A percentile compares a stretch with the other conserved stretches of the same genome.
Conservation (phyloP, 129 eudicot species). For the Heracleum sosnowskyi region DNA sequence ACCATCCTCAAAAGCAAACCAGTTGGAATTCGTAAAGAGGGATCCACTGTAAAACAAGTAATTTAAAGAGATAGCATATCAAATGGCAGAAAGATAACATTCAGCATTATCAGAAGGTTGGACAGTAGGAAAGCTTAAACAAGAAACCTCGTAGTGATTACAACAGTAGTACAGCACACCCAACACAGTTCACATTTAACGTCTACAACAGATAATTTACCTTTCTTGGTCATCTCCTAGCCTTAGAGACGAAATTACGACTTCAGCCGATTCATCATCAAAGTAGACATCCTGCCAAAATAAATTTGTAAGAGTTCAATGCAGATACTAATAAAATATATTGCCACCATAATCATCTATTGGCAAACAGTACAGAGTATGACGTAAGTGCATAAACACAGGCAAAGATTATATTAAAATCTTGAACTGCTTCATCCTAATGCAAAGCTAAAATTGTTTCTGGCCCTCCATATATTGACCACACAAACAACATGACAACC, state of each 20-base stretch:
- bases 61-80: conserved; percentile 6
- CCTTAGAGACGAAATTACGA: conserved; percentile 77
- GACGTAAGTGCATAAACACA: not conserved
- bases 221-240: conserved; percentile 81
- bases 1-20: conserved; percentile 85
- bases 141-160: not conserved
- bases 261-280: conserved; percentile 97
- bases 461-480: not conserved
- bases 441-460: not conserved
- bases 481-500: not conserved
- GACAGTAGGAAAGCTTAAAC: not conserved
- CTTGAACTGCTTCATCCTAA: not conserved
- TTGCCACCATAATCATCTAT: not conserved
- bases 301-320: not conserved
- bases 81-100: not conserved
- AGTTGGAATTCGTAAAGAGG: conserved; percentile 77
- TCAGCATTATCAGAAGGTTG: not conserved
- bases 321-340: not conserved
- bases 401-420: not conserved
- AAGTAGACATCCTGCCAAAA: conserved; percentile 76
- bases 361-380: not conserved
- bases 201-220: conserved; percentile 19
- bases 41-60: conserved; percentile 49
- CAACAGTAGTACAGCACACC: not conserved
- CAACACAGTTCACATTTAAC: not conserved